phyloP scores from a whole-genome alignment of 2,329 filamentous ascomycete species.

The Cladosporium colombiae region DNA sequence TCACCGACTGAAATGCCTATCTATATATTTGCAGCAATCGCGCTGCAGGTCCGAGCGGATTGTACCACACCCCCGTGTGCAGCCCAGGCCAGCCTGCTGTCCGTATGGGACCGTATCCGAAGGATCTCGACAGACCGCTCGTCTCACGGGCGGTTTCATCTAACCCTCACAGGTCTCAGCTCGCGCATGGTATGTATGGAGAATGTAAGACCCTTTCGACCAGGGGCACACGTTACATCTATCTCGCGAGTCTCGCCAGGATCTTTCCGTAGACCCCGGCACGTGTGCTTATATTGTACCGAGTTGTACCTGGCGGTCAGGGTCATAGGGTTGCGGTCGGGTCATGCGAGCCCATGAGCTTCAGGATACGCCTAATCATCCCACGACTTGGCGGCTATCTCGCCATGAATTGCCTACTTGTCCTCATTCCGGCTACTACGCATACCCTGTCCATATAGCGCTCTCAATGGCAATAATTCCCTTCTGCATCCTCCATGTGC shows the following conservation, averaged over 20 bases:
- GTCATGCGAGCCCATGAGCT: constrained; percentile 7
- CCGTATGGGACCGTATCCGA: background rate
- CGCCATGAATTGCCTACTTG: background rate
- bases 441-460: background rate
- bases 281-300: constrained; percentile 1
- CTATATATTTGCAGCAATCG: constrained; percentile 7
- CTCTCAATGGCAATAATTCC: background rate
- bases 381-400: constrained; percentile 18
- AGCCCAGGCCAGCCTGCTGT: background rate
- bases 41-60: constrained; percentile 2
- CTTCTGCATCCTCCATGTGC: background rate
- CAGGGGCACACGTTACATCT: background rate
- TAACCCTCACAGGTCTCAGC: background rate
- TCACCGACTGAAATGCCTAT: constrained; percentile 13
- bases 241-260: background rate
- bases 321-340: background rate
- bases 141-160: background rate
- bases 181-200: background rate
- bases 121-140: constrained; percentile 10
- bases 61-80: constrained; percentile 4
- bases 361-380: constrained; percentile 8
- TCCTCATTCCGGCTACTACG: background rate
- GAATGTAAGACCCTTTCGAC: background rate
- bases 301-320: constrained; percentile 13
- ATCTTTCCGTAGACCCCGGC: background rate